Evolutionary conservation across 805 yeast species (phyloP).

Genomic region (Suhomyces sp.): DNA sequence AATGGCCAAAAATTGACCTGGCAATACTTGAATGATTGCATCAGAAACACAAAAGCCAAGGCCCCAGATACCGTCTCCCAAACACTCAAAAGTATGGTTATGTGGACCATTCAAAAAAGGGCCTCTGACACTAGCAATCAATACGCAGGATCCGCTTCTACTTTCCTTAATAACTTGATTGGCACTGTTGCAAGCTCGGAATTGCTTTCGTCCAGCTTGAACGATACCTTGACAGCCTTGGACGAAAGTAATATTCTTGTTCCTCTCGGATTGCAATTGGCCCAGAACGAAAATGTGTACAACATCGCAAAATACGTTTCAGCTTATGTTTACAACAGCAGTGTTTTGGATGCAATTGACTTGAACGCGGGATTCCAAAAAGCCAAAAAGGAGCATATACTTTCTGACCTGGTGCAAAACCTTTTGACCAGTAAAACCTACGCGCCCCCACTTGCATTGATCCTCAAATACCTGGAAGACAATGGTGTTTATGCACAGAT

Average conservation of each 20-base stretch:
- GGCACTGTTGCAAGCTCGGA: conserved; percentile 6
- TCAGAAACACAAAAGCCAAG: conserved; percentile 27
- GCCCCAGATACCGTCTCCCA: conserved; percentile 11
- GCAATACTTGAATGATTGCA: conserved; percentile 26
- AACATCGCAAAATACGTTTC: conserved; percentile 20
- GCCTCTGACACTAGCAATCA: conserved; percentile 8
- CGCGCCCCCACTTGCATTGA: conserved; percentile 30
- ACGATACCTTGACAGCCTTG: conserved; percentile 26
- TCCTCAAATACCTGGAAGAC: conserved; percentile 29
- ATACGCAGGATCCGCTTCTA: conserved; percentile 29
- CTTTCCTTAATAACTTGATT: conserved; percentile 30
- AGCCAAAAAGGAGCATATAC: conserved; percentile 19
- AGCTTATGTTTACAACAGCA: conserved; percentile 29
- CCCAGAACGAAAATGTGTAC: conserved; percentile 18
- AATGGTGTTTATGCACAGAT: conserved; percentile 29
- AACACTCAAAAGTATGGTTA: conserved; percentile 1
- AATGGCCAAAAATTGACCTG: conserved; percentile 28
- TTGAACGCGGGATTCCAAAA: conserved; percentile 18
- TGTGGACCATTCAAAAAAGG: conserved; percentile 1
- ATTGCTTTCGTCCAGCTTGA: conserved; percentile 13
- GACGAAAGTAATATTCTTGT: conserved; percentile 28
- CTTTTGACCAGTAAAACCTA: conserved; percentile 26
- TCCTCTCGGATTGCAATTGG: conserved; percentile 23
- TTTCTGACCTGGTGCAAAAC: conserved; percentile 23
- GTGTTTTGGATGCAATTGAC: conserved; percentile 31